These are phyloP conservation scores for Lipomyces sp. DNA, from an alignment of 805 yeast species.

Conservation along the genomic window DNA sequence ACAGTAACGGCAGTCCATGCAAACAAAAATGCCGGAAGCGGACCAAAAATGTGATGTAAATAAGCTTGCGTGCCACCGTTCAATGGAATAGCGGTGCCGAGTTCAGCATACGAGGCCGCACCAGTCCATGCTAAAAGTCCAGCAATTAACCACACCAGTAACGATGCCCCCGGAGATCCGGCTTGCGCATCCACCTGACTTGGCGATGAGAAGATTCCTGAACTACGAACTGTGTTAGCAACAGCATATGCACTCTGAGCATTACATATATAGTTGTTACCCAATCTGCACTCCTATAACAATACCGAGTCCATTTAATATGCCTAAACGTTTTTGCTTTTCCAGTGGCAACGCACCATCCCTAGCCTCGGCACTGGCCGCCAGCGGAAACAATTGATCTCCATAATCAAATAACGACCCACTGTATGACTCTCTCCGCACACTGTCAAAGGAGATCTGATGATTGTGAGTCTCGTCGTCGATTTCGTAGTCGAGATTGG, in stretches of 20 bases:
- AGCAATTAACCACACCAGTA: conserved; percentile 48
- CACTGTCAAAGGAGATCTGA: conserved; percentile 25
- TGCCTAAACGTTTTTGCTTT: conserved; percentile 36
- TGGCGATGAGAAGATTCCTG: conserved; percentile 53
- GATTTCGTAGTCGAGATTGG: conserved; percentile 37
- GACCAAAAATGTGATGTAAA: conserved; percentile 47
- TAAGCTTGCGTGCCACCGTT: conserved; percentile 52
- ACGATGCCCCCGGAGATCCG: conserved; percentile 48
- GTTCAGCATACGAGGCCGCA: conserved; percentile 51
- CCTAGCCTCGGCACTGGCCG: conserved; percentile 39
- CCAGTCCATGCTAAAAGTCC: conserved; percentile 53
- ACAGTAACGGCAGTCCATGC: conserved; percentile 49
- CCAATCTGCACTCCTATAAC: conserved; percentile 53
- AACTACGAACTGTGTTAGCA: conserved; percentile 24
- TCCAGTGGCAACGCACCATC: conserved; percentile 40
- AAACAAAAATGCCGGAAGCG: conserved; percentile 47
- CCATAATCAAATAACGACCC: conserved; percentile 42
- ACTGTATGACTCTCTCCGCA: conserved; percentile 13
- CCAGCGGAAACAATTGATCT: conserved; percentile 40
- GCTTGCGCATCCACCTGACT: conserved; percentile 47
- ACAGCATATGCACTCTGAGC: background rate
- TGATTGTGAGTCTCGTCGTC: conserved; percentile 21
- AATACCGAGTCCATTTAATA: conserved; percentile 47
- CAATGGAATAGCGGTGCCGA: conserved; percentile 49
- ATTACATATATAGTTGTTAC: conserved; percentile 7